Base-by-base conservation (phyloP, 1,284 basidiomycete genomes). In the Schizophyllum amplum region DNA sequence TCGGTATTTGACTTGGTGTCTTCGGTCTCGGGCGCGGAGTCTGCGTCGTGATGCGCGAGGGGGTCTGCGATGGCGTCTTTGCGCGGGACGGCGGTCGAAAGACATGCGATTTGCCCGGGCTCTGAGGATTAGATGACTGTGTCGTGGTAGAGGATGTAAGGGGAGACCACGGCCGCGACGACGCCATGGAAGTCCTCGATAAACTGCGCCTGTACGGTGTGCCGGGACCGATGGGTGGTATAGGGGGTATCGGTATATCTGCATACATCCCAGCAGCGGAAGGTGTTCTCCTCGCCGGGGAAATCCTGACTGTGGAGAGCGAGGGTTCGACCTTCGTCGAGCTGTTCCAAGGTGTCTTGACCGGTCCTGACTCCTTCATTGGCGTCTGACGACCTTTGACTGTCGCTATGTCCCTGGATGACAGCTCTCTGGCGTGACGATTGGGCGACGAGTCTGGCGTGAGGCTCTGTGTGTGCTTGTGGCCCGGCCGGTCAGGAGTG, bases 91-190 rank as follows among this genome's bases (percentile, higher is more conserved):
- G 75, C 6, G 75, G 71, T 51, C 72, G 71, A 50, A 61, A 58
- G 21, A 61, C 58, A 26, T 63, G 64, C 21, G 57, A 27, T 57
- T 59, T 47, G 21, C 57, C 61, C 24, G 61, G 65, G 23, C 59
- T 61, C 7, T 59, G 58, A 51, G 55, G 60, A 42, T 23, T 57
- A 51, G 86, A 86, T 4, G 84, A 83, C 57, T 82, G 76, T 2
- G 80, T 80, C 23, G 85, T 89, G 7, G 87, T 77, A 17, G 88
- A 86, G 5, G 86, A 86, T 53, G 80, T 84, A 22, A 88, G 72
- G 25, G 87, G 89, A 11, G 88, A 88, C 86, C 86, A 90, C 33
- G 88, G 88, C 51, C 88, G 75, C 5, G 86, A 89, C 49, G 87
- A 89, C 17, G 83, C 78, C 77, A 89, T 83, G 17, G 87, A 90